Conservation (phyloP, 495 filamentous ascomycete genomes). For the Jackrogersella minutella region DNA sequence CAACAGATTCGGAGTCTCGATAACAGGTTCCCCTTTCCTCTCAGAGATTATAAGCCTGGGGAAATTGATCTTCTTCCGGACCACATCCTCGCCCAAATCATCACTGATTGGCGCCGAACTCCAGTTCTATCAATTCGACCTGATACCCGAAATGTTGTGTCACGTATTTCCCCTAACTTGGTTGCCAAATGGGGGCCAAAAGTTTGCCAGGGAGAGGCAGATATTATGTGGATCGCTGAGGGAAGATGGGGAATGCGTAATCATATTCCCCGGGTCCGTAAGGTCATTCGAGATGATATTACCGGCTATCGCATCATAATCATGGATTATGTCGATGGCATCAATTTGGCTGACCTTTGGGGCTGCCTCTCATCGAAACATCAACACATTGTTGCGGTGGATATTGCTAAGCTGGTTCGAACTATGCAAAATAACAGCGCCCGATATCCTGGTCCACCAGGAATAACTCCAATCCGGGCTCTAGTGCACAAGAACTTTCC, state of each 20-base stretch:
- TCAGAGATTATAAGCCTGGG: background rate
- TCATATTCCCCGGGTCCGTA: constrained; percentile 4
- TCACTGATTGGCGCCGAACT: constrained; percentile 16
- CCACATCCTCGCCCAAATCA: background rate
- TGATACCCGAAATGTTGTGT: constrained; percentile 3
- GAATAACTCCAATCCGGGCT: background rate
- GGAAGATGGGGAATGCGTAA: background rate
- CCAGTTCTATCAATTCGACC: constrained; percentile 12
- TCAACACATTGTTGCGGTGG: background rate
- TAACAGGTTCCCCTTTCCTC: constrained; percentile 7
- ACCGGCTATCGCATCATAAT: constrained; percentile 7
- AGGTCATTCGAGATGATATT: constrained; percentile 5
- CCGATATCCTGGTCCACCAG: background rate
- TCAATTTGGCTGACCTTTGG: constrained; percentile 9
- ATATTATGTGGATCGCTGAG: constrained; percentile 7
- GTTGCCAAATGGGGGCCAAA: constrained; percentile 16
- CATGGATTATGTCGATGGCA: constrained; percentile 19
- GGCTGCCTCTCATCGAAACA: background rate
- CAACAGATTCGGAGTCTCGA: constrained; percentile 5
- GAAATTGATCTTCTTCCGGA: background rate
- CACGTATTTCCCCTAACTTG: constrained; percentile 17
- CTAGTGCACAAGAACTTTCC: background rate
- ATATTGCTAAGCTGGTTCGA: background rate
- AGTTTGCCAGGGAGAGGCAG: constrained; percentile 9
- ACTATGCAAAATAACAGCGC: background rate